phyloP scores from a whole-genome alignment of 1,284 basidiomycete genomes.

The Erythrobasidium hasegawianum region DNA sequence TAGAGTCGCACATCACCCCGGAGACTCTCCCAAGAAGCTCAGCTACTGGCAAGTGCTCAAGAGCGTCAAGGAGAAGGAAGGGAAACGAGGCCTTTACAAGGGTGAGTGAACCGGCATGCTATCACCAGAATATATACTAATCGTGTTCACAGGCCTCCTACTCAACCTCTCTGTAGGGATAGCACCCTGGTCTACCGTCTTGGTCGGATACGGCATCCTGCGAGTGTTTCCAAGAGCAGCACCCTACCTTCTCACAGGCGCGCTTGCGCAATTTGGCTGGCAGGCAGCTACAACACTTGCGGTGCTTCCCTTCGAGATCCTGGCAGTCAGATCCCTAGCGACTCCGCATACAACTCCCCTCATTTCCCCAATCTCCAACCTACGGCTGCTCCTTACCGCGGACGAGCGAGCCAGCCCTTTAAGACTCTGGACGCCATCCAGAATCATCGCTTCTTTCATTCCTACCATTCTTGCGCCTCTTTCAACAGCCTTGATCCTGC shows the following conservation, averaged over 20 bases:
- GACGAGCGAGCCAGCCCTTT: slow-evolving; percentile 27
- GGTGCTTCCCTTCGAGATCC: slow-evolving; percentile 27
- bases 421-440: slow-evolving; percentile 26
- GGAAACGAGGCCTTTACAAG: slow-evolving; percentile 25
- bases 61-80: slow-evolving; percentile 30
- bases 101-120: too few species aligned
- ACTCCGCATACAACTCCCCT: slow-evolving; percentile 23
- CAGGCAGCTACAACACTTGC: slow-evolving; percentile 30
- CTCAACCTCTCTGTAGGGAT: slow-evolving; percentile 25
- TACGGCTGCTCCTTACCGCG: slow-evolving; percentile 26
- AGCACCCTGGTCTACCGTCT: slow-evolving; percentile 27
- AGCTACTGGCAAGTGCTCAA: slow-evolving; percentile 29
- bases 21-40: slow-evolving; percentile 15
- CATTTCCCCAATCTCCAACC: slow-evolving; percentile 24
- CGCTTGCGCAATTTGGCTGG: slow-evolving; percentile 28
- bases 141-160: slow-evolving; percentile 21
- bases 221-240: slow-evolving; percentile 16
- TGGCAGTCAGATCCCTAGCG: slow-evolving; percentile 23
- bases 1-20: slow-evolving; percentile 21
- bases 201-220: slow-evolving; percentile 30
- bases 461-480: slow-evolving; percentile 28
- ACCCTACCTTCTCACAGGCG: slow-evolving; percentile 22
- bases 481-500: slow-evolving; percentile 20
- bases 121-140: too few species aligned
- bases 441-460: slow-evolving; percentile 31